Evolutionary conservation across 2,329 filamentous ascomycete species (phyloP).

Genomic region (Fusarium nisikadoi): DNA sequence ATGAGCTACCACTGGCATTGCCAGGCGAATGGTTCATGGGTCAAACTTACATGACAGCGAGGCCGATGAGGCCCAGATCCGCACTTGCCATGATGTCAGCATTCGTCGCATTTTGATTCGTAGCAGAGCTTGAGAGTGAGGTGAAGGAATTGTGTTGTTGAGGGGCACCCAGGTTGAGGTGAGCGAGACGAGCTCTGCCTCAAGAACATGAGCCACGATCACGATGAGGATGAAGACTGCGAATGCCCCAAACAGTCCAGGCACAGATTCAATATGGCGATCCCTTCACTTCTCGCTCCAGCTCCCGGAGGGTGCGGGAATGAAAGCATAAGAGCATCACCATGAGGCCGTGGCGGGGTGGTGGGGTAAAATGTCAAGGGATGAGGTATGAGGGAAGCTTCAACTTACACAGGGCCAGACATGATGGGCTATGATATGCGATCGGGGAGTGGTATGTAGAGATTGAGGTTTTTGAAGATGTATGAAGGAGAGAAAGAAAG

Average conservation of each 20-base stretch:
- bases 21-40: neutral
- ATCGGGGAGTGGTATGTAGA: constrained; percentile 21
- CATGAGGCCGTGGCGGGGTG: constrained; percentile 49
- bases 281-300: constrained; percentile 31
- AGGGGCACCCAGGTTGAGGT: constrained; percentile 75
- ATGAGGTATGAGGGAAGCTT: constrained; percentile 40
- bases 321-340: constrained; percentile 47
- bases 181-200: constrained; percentile 77
- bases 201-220: constrained; percentile 52
- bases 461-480: constrained; percentile 27
- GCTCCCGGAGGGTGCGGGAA: constrained; percentile 48
- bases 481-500: constrained; percentile 32
- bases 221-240: constrained; percentile 30
- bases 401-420: constrained; percentile 76
- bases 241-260: constrained; percentile 1
- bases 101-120: constrained; percentile 53
- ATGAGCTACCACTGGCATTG: constrained; percentile 26
- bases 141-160: constrained; percentile 52
- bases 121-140: constrained; percentile 44
- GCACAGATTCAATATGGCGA: constrained; percentile 24
- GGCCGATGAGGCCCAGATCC: constrained; percentile 92
- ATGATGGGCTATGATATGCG: constrained; percentile 57
- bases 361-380: constrained; percentile 50
- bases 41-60: constrained; percentile 82
- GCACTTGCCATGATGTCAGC: constrained; percentile 72